A percentile compares a stretch with the other conserved stretches of the same genome.
These are phyloP conservation scores for Apiotrichum mycotoxinovorans DNA, from an alignment of 1,284 basidiomycete genomes.

Conservation along the genomic window DNA sequence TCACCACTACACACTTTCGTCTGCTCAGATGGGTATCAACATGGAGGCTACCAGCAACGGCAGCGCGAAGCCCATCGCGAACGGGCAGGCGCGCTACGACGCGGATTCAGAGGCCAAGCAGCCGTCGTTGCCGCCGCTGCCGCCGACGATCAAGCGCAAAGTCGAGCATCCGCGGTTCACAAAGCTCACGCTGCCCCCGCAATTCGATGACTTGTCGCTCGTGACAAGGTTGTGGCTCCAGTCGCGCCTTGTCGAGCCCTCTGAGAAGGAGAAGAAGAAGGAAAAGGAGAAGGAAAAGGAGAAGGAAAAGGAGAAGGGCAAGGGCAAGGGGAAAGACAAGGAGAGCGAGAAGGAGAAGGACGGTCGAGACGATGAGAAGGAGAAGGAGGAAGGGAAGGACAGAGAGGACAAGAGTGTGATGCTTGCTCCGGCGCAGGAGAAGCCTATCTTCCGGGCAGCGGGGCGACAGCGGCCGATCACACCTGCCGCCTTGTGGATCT, in stretches of 20 bases:
- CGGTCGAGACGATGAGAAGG: not conserved
- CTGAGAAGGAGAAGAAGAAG: not conserved
- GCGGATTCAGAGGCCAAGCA: not conserved
- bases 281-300: not conserved
- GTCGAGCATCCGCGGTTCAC: slow-evolving; percentile 7
- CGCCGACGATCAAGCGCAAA: not conserved
- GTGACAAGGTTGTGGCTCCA: slow-evolving; percentile 11
- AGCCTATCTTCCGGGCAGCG: not conserved
- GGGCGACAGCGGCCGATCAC: not conserved
- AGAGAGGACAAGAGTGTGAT: not conserved
- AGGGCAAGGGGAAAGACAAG: too few species aligned
- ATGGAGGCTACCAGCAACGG: too few species aligned
- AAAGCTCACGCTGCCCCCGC: slow-evolving; percentile 3
- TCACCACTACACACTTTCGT: too few species aligned
- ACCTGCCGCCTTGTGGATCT: slow-evolving; percentile 3
- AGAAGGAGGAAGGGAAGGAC: not conserved
- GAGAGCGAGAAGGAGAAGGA: too few species aligned
- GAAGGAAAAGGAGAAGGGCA: not conserved
- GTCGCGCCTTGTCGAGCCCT: not conserved
- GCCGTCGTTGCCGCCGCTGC: not conserved
- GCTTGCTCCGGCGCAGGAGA: not conserved
- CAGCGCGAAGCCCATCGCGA: too few species aligned
- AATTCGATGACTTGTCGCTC: slow-evolving; percentile 6
- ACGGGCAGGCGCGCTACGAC: too few species aligned
- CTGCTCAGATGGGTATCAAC: too few species aligned